Conservation (phyloP, 495 filamentous ascomycete genomes). For the Rhypophila decipiens region DNA sequence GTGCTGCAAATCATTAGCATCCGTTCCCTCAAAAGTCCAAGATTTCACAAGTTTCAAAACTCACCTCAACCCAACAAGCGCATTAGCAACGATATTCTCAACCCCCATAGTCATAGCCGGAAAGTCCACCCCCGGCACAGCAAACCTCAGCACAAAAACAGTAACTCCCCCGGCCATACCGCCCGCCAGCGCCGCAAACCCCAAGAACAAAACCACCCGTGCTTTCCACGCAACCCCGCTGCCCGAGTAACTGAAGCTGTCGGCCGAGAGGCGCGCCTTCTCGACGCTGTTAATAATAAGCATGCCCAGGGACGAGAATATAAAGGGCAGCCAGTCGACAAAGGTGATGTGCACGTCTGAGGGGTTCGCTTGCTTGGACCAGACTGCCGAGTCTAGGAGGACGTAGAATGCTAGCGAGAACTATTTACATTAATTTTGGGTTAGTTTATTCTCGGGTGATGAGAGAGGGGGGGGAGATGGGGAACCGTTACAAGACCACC, state of each 20-base stretch:
- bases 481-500: constrained; percentile 89
- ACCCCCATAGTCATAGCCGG: constrained; percentile 90
- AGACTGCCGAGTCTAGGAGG: constrained; percentile 86
- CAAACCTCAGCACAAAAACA: constrained; percentile 86
- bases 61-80: constrained; percentile 79
- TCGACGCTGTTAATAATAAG: constrained; percentile 98
- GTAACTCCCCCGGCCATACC: constrained; percentile 89
- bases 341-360: constrained; percentile 86
- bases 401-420: constrained; percentile 97
- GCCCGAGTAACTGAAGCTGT: constrained; percentile 82
- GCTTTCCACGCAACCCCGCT: constrained; percentile 94
- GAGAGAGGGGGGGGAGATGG: constrained; percentile 22
- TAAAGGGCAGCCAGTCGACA: constrained; percentile 96
- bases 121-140: constrained; percentile 69
- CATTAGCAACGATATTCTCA: constrained; percentile 86
- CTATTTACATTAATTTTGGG: constrained; percentile 35
- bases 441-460: neutral
- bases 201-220: constrained; percentile 87
- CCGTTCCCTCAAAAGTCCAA: neutral
- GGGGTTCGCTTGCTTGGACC: constrained; percentile 75
- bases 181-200: constrained; percentile 89
- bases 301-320: constrained; percentile 93
- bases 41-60: constrained; percentile 22
- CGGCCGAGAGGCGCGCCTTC: constrained; percentile 77
- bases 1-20: constrained; percentile 48